Conservation (phyloP, 768 basidiomycete species). For the Panellus pusillus region DNA sequence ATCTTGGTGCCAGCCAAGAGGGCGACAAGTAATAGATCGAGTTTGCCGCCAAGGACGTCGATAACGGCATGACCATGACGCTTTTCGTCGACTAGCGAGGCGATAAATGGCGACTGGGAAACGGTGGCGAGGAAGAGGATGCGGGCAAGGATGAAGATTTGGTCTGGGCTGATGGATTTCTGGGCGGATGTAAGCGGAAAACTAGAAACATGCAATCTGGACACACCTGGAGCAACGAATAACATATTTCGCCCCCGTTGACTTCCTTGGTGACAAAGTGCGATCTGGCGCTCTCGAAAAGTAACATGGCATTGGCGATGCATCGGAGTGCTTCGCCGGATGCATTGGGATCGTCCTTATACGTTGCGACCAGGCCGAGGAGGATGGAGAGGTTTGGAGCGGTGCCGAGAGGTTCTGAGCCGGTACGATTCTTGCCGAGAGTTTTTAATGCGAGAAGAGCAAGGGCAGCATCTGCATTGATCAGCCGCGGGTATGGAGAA, state of each 20-base stretch:
- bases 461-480: constrained; percentile 56
- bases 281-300: constrained; percentile 60
- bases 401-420: constrained; percentile 60
- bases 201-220: constrained; percentile 7
- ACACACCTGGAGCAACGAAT: constrained; percentile 61
- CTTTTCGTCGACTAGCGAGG: constrained; percentile 65
- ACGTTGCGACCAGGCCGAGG: constrained; percentile 47
- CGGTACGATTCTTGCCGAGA: constrained; percentile 68
- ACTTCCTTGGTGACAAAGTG: constrained; percentile 60
- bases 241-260: constrained; percentile 57
- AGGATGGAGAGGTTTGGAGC: constrained; percentile 58
- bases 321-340: constrained; percentile 71
- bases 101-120: constrained; percentile 49
- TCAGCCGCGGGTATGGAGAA: constrained; percentile 3
- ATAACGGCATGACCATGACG: constrained; percentile 55
- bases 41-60: constrained; percentile 60
- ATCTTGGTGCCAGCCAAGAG: constrained; percentile 53
- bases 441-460: constrained; percentile 75
- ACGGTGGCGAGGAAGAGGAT: constrained; percentile 76
- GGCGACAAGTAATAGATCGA: constrained; percentile 53
- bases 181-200: constrained; percentile 27
- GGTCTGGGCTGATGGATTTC: constrained; percentile 63
- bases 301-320: constrained; percentile 77
- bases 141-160: constrained; percentile 72
- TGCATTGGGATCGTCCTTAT: constrained; percentile 61